Base-by-base conservation (phyloP, 768 basidiomycete genomes). In the Pleurotus citrinopileatus region DNA sequence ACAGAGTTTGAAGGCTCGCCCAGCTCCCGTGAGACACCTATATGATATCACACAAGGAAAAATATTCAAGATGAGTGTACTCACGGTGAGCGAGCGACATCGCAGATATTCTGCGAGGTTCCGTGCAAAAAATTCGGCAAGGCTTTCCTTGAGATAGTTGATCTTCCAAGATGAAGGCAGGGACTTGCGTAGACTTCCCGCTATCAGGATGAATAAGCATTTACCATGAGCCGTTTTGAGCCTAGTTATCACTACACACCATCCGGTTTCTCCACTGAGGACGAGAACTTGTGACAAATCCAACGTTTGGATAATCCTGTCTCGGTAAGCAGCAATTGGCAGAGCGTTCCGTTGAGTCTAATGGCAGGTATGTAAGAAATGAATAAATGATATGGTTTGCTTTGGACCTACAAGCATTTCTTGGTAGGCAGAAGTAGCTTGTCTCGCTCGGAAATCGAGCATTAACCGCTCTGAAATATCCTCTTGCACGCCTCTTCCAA, bases 151-250 rank as follows among this genome's bases (percentile, higher is more conserved):
- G 79, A 3, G 86, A 81, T 19, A 98, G 80, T 51, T 89, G 83
- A 63, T 95, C 86, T 67, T 99, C 96, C 8, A 99, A 80, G 59
- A 98, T 88, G 71, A 94, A 98, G 0, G 88, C 79, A 3, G 96
- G 96, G 3, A 98, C 83, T 72, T 98, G 96, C 0, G 96, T 98
- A 2, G 94, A 97, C 73, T 99, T 99, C 7, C 96, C 96, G 63
- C 94, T 94, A 59, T 26, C 43, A 48, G 48, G 50, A 46, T n/a
- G 34, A 51, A 22, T 48, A 56, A 44, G 59, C 38, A 42, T 32
- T 20, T 50, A 36, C 10, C 54, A 42, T 17, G 27, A 6, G 26
- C 12, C 48, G 20, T 10, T 29, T 47, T 19, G 45, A 17, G 12
- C 38, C 12, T n/a, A 40, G 38, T 9, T 40, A 19, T 57, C 34